Base-by-base conservation (phyloP, 306 rosid species). In the Calophaca sinica region DNA sequence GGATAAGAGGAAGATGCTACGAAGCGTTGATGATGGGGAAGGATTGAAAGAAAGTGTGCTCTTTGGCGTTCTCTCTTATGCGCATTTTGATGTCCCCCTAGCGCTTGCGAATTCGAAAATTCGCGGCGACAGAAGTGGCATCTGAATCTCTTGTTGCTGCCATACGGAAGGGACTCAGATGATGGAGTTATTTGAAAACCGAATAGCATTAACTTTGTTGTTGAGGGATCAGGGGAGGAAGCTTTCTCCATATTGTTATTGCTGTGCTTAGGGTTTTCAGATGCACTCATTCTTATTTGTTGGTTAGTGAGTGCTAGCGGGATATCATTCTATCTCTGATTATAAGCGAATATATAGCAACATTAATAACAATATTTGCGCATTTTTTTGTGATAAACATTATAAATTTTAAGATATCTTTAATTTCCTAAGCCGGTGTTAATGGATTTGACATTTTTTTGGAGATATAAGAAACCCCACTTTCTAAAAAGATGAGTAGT, bases 61-160 rank as follows among this genome's bases (percentile, higher is more conserved):
- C 64, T 46, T 60, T 68, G 62, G 5, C 87, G 76, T 28, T 84
- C 84, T 72, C 33, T 76, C 63, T 60, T 80, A 61, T 84, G 87
- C 0, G 87, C 87, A 6, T 84, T 84, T 48, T 84, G 84, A 26
- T 84, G 87, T 6, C 87, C 87, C 12, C 87, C 87, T 0, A 84
- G 48, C 0, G 87, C 87, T 72, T 80, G 87, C 10, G 70, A 72
- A 72, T 76, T 76, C 12, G 77, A 5, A 35, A 84, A 84, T 71
- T 72, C 49, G 0, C 80, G 42, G 32, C 4, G 5, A 26, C 87
- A 84, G 9, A 76, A 84, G 6, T 76, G 69, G 66, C 87, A 83
- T 14, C 2, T 79, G 61, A 72, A 55, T 78, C 39, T 70, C 31
- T 78, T 78, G 36, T 36, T 28, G 15, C 12, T 20, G 15, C 10